phyloP scores from a whole-genome alignment of 257 asterid genomes.

The Przewalskia tangutica region DNA sequence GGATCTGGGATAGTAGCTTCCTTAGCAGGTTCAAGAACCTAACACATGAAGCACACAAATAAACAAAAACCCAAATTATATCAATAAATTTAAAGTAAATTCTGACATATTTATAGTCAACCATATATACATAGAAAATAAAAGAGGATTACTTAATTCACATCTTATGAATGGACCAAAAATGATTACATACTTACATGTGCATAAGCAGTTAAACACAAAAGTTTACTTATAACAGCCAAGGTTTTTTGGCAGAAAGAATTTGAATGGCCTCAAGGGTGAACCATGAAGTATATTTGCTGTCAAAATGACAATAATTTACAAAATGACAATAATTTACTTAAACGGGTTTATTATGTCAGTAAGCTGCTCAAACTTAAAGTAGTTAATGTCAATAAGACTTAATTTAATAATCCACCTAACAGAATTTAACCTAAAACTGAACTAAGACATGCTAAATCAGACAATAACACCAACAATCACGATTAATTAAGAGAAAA shows the following conservation, averaged over 20 bases:
- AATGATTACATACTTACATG: neutral
- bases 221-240: neutral
- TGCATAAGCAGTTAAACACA: neutral
- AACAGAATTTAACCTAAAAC: too few relatives aligned
- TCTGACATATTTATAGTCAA: neutral
- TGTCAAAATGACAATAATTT: neutral
- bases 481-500: too few relatives aligned
- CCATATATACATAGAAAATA: neutral
- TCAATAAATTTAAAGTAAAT: neutral
- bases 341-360: too few relatives aligned
- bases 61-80: neutral
- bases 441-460: too few relatives aligned
- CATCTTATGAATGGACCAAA: neutral
- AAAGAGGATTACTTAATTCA: neutral
- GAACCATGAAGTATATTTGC: neutral
- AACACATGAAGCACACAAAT: neutral
- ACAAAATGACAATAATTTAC: too few relatives aligned
- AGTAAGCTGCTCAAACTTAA: too few relatives aligned
- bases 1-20: neutral
- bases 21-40: constrained; percentile 6
- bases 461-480: too few relatives aligned
- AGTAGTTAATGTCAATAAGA: too few relatives aligned
- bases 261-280: neutral
- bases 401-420: too few relatives aligned
- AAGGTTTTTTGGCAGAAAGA: neutral